Base-by-base conservation (phyloP, 352 stramenopile species). In the Globisporangium ultimum region DNA sequence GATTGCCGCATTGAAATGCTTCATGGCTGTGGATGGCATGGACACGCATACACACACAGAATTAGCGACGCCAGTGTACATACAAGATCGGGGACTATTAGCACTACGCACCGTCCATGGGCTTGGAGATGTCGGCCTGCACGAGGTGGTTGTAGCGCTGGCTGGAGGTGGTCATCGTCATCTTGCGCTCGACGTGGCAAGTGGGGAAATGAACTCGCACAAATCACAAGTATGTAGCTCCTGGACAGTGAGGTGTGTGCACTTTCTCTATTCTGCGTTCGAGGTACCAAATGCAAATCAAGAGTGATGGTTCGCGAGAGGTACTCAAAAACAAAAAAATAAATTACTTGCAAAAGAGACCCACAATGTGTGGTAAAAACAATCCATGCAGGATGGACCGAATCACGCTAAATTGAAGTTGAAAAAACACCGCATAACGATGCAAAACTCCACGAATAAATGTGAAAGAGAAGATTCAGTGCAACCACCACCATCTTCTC, bases 41-140 rank as follows among this genome's bases (percentile, higher is more conserved):
- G 8, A 21, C 2, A 2, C 6, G 5, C 54, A 55, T n/a, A 54
- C 41, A 54, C 13, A 12, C n/a, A 36, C 14, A 14, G 18, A 22
- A 48, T 36, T 36, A 36, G 28, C 9, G 18, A 14, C 22, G 22
- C 21, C 32, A 42, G 20, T 45, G 21, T 50, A 3, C 14, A 50
- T 15, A 13, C 13, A 55, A 38, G 28, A 45, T 45, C 13, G 38
- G 2, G 36, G 32, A 32, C 5, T 32, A 8, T 17, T 17, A 22
- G n/a, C 21, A 56, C 3, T 2, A 49, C 49, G 47, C 34, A 60
- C 62, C 66, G 15, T 76, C 55, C 45, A 65, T 60, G 3, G 67
- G 62, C 43, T 70, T 71, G 18, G n/a, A 17, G 43, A 74, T 76
- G 58, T 72, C 60, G 20, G 43, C 54, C 53, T 79, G 67, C 36